These are phyloP conservation scores for Litchi chinensis DNA, from an alignment of 345 rosid genomes.

Conservation along the genomic window DNA sequence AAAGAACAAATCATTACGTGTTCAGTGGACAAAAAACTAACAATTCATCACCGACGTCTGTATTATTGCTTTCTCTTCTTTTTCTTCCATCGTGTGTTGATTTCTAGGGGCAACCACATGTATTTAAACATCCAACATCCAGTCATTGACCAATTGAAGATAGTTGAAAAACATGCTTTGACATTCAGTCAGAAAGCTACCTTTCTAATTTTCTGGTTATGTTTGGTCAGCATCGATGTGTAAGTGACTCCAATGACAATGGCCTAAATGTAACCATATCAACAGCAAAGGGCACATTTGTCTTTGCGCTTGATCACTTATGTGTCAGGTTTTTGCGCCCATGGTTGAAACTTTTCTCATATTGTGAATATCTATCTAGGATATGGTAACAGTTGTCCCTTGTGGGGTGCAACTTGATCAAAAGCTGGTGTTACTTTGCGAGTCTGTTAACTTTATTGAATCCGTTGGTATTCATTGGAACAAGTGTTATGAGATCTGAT, in stretches of 20 bases:
- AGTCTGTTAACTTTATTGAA: too few species aligned
- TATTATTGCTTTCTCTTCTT: not conserved
- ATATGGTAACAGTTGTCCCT: too few species aligned
- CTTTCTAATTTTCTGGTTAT: not conserved
- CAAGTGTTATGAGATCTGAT: too few species aligned
- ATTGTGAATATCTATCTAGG: not conserved
- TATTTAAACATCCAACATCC: not conserved
- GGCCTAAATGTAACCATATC: not conserved
- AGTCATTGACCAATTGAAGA: conserved; percentile 10
- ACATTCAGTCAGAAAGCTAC: not conserved
- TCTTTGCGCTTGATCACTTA: not conserved
- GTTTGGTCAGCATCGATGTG: not conserved
- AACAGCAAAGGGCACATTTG: not conserved
- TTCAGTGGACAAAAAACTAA: too few species aligned
- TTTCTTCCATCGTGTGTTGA: not conserved
- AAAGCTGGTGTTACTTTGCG: too few species aligned
- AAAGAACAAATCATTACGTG: too few species aligned
- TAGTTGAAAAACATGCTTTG: not conserved
- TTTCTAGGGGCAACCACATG: not conserved
- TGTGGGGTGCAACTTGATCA: too few species aligned
- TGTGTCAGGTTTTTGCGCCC: not conserved
- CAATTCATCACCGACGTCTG: too few species aligned
- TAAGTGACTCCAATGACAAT: not conserved
- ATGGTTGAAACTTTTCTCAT: too few species aligned
- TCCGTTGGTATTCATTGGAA: too few species aligned